Evolutionary conservation across 805 yeast species (phyloP).

Genomic region (Candida awuae): DNA sequence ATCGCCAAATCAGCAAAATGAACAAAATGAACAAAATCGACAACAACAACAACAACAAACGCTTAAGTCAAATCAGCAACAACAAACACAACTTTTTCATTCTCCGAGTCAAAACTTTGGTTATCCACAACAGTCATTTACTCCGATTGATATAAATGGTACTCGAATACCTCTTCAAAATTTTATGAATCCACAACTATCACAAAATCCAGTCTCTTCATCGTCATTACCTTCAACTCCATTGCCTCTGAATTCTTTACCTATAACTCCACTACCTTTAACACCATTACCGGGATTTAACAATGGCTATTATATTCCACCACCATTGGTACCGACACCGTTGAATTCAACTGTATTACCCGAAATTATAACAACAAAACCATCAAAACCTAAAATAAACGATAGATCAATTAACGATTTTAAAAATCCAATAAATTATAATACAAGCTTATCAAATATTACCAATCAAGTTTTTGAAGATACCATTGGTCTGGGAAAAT

Average conservation of each 20-base stretch:
- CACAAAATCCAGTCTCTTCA: neutral
- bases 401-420: neutral
- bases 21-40: neutral
- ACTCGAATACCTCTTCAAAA: neutral
- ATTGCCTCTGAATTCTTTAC: neutral
- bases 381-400: neutral
- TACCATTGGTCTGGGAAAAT: slow-evolving; percentile 7
- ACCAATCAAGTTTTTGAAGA: slow-evolving; percentile 7
- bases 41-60: neutral
- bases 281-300: neutral
- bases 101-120: neutral
- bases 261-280: neutral
- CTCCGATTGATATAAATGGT: no score
- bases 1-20: no score
- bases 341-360: neutral
- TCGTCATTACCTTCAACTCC: neutral
- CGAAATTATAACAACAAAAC: neutral
- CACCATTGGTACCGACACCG: neutral
- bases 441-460: neutral
- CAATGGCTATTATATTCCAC: no score
- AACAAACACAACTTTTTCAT: neutral
- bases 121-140: no score
- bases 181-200: neutral
- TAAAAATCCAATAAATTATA: neutral
- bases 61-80: neutral